phyloP scores from a whole-genome alignment of 1,284 basidiomycete species.

The Pseudozyma tsukubaensis region DNA sequence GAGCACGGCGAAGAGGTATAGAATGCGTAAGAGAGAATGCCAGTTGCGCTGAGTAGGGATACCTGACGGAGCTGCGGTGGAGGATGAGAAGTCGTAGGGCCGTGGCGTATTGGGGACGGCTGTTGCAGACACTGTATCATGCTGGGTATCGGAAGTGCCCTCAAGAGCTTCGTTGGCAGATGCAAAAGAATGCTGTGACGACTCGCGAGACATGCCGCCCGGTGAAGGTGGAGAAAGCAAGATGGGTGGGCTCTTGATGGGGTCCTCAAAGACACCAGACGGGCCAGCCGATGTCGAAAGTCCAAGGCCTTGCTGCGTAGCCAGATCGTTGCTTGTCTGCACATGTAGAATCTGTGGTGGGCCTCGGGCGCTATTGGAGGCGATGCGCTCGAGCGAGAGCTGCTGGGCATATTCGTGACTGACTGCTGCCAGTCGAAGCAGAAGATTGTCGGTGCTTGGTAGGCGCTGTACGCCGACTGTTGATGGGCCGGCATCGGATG shows the following conservation, averaged over 20 bases:
- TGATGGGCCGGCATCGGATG: background rate
- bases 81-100: background rate
- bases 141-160: background rate
- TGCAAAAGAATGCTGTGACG: conserved; percentile 41
- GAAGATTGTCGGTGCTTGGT: conserved; percentile 24
- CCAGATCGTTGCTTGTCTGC: conserved; percentile 12
- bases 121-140: background rate
- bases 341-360: conserved; percentile 32
- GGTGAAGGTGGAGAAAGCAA: conserved; percentile 48
- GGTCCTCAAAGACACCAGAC: conserved; percentile 5
- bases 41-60: conserved; percentile 50
- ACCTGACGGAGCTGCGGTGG: background rate
- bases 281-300: background rate
- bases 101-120: background rate
- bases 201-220: conserved; percentile 30
- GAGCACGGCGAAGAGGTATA: conserved; percentile 65
- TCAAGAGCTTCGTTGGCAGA: conserved; percentile 29
- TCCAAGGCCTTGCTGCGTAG: background rate
- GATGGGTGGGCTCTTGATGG: conserved; percentile 50
- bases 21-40: conserved; percentile 65
- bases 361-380: conserved; percentile 11
- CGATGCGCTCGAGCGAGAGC: conserved; percentile 31
- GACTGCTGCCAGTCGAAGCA: conserved; percentile 44
- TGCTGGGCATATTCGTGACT: conserved; percentile 48
- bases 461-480: conserved; percentile 14